Conservation (phyloP, 2,329 filamentous ascomycete species). For the Aspergillus ibericus region DNA sequence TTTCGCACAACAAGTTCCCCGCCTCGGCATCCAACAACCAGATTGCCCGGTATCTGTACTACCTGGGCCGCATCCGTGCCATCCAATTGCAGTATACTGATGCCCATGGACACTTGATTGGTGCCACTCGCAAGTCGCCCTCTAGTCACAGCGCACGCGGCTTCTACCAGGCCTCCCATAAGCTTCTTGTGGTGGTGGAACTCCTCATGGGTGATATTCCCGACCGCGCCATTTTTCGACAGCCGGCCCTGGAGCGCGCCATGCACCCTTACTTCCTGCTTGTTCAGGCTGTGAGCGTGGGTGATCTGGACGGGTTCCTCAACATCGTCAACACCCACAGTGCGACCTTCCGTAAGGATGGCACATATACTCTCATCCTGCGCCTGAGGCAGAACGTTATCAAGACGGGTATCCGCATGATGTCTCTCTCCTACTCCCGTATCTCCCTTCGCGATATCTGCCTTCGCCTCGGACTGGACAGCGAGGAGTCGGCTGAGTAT, state of each 20-base stretch:
- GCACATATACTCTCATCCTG: slow-evolving; percentile 92
- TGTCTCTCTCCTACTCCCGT: slow-evolving; percentile 95
- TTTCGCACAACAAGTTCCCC: slow-evolving; percentile 94
- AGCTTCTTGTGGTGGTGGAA: slow-evolving; percentile 94
- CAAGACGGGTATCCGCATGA: slow-evolving; percentile 98
- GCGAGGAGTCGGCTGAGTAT: slow-evolving; percentile 97
- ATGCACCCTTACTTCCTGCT: slow-evolving; percentile 91
- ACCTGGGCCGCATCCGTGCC: slow-evolving; percentile 91
- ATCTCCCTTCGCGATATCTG: slow-evolving; percentile 98
- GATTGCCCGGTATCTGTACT: slow-evolving; percentile 95
- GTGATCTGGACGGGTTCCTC: slow-evolving; percentile 90
- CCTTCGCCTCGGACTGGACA: slow-evolving; percentile 87
- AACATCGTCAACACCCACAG: slow-evolving; percentile 79
- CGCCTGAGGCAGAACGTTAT: slow-evolving; percentile 97
- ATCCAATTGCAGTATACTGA: slow-evolving; percentile 97
- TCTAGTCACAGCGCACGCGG: slow-evolving; percentile 85
- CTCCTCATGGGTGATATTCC: slow-evolving; percentile 98
- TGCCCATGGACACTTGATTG: slow-evolving; percentile 89
- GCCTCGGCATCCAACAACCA: slow-evolving; percentile 95
- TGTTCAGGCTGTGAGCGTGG: slow-evolving; percentile 93
- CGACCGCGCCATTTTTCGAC: slow-evolving; percentile 89
- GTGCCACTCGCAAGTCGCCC: slow-evolving; percentile 91
- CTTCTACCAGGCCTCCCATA: slow-evolving; percentile 94
- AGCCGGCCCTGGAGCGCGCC: slow-evolving; percentile 79
- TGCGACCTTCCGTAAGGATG: slow-evolving; percentile 84